These are phyloP conservation scores for Podospora sp. DNA, from an alignment of 495 filamentous ascomycete genomes.

Conservation along the genomic window DNA sequence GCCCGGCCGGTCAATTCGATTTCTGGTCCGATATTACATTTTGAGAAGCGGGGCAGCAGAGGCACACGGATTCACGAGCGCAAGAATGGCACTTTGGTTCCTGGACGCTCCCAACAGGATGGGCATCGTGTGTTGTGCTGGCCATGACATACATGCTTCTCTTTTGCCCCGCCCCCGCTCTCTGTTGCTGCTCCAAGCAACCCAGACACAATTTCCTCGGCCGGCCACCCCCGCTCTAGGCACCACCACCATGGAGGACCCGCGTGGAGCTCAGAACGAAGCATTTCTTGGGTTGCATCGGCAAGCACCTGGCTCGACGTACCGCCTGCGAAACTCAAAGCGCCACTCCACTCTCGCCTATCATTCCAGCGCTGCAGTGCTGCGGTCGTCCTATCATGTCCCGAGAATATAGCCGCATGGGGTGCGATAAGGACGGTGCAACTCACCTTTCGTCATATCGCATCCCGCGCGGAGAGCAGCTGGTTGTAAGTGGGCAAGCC, in stretches of 20 bases:
- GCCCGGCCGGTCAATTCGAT: neutral
- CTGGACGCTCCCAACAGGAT: neutral
- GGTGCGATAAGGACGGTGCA: conserved; percentile 35
- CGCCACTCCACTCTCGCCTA: conserved; percentile 14
- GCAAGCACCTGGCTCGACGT: conserved; percentile 1
- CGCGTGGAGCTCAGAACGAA: conserved; percentile 9
- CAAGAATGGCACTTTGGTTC: neutral
- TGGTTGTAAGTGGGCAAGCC: conserved; percentile 27
- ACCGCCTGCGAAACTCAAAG: neutral
- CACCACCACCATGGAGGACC: neutral
- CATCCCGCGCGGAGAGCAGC: conserved; percentile 37
- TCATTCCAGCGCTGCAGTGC: conserved; percentile 1
- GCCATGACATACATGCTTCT: neutral
- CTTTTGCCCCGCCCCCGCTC: conserved; percentile 11
- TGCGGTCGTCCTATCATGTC: conserved; percentile 25
- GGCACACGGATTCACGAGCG: neutral
- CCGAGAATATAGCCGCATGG: conserved; percentile 30
- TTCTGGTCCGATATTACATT: neutral
- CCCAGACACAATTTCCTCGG: neutral
- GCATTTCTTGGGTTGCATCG: neutral
- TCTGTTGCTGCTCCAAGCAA: neutral
- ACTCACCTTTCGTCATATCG: conserved; percentile 40
- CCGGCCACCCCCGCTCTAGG: neutral
- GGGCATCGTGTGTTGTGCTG: neutral
- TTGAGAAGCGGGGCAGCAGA: neutral